Evolutionary conservation across 306 rosid species (phyloP).

Genomic region (Cicer yamashitae): DNA sequence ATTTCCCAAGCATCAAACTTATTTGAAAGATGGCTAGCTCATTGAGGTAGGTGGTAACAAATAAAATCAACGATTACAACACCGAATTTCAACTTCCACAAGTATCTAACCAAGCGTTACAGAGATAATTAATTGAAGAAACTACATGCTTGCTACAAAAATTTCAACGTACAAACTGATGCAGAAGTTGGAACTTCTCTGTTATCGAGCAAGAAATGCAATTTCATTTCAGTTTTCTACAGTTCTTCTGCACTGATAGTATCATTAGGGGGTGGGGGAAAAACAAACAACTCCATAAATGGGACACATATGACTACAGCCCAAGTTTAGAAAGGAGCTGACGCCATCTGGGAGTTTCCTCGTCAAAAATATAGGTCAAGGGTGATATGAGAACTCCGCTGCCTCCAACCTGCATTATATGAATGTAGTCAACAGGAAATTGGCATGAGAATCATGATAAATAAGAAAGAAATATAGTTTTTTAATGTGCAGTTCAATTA

Average conservation of each 20-base stretch:
- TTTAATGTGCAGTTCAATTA: slow-evolving; percentile 14
- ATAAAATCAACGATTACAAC: slow-evolving; percentile 30
- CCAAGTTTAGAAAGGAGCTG: slow-evolving; percentile 79
- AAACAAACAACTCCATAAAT: slow-evolving; percentile 22
- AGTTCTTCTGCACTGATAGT: slow-evolving; percentile 25
- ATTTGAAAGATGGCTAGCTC: slow-evolving; percentile 6
- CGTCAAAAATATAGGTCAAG: slow-evolving; percentile 92
- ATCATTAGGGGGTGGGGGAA: background rate
- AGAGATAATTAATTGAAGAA: slow-evolving; percentile 10
- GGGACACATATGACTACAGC: slow-evolving; percentile 45
- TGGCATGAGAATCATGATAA: slow-evolving; percentile 26
- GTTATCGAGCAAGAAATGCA: slow-evolving; percentile 10
- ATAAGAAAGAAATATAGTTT: background rate
- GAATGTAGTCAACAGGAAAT: slow-evolving; percentile 29
- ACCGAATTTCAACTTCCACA: slow-evolving; percentile 2
- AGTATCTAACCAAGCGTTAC: background rate
- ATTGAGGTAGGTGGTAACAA: slow-evolving; percentile 25
- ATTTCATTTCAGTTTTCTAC: slow-evolving; percentile 14
- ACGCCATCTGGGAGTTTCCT: slow-evolving; percentile 96
- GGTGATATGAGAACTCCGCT: slow-evolving; percentile 97
- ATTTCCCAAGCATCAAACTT: slow-evolving; percentile 16
- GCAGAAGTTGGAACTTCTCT: background rate
- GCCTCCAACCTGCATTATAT: slow-evolving; percentile 82
- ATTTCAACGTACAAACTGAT: slow-evolving; percentile 11
- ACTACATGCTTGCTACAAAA: slow-evolving; percentile 35